phyloP scores from a whole-genome alignment of 208 protist species.

The Lotmaria passim region DNA sequence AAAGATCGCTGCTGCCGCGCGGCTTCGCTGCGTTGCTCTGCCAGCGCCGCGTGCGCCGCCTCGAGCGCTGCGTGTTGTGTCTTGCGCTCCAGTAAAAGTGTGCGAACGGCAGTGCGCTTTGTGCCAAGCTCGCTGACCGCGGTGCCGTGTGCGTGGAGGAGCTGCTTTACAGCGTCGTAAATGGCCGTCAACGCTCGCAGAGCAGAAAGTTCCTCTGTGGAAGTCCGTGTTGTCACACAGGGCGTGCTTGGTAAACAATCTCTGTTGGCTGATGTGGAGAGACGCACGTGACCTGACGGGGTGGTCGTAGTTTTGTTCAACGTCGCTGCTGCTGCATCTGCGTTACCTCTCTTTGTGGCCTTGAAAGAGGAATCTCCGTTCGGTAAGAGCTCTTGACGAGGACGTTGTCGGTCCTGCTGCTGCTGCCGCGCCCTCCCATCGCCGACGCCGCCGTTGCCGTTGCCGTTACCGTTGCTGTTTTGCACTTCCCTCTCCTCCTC shows the following conservation, averaged over 20 bases:
- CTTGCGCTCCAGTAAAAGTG: constrained; percentile 28
- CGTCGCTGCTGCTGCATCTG: too few species aligned
- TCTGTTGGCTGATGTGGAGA: too few species aligned
- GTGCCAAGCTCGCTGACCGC: constrained; percentile 9
- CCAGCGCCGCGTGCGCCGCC: constrained; percentile 4
- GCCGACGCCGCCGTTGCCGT: too few species aligned
- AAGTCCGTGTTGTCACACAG: too few species aligned
- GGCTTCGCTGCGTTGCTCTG: constrained; percentile 19
- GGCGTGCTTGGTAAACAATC: too few species aligned
- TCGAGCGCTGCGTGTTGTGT: constrained; percentile 24
- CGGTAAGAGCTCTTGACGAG: too few species aligned
- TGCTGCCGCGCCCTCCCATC: background rate
- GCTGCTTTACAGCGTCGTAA: constrained; percentile 12
- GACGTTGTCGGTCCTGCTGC: background rate
- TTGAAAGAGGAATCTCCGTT: too few species aligned
- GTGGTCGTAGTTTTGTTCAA: too few species aligned
- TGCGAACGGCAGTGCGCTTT: constrained; percentile 28
- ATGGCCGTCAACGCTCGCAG: constrained; percentile 8
- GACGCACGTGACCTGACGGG: too few species aligned
- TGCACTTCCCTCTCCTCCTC: background rate
- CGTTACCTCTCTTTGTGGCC: too few species aligned
- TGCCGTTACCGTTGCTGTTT: background rate
- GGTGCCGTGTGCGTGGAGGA: background rate
- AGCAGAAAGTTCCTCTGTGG: background rate
- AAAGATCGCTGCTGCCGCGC: constrained; percentile 14